Conservation (phyloP, 371 early-diverging fungal species). For the Choanephora cucurbitarum region DNA sequence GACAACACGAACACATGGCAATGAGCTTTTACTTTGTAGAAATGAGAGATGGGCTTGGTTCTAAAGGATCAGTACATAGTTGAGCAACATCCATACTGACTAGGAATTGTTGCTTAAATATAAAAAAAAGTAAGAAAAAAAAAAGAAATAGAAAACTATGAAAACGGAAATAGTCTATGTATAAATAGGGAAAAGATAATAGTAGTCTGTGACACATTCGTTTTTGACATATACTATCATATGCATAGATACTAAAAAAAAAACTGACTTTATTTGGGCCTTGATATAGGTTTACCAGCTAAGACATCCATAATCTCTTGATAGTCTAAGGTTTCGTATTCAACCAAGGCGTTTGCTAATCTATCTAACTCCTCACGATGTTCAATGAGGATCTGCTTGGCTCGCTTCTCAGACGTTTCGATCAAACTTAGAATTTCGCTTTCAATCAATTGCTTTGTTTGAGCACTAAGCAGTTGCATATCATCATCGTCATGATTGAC, state of each 20-base stretch:
- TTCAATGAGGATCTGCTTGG: slow-evolving; percentile 65
- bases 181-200: slow-evolving; percentile 1
- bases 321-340: slow-evolving; percentile 89
- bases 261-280: slow-evolving; percentile 19
- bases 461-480: slow-evolving; percentile 67
- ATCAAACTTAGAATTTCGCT: slow-evolving; percentile 78
- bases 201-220: not conserved
- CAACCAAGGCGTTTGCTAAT: slow-evolving; percentile 90
- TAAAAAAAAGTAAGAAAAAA: not conserved
- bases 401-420: slow-evolving; percentile 65
- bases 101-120: too few species aligned
- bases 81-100: slow-evolving; percentile 16
- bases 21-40: not conserved
- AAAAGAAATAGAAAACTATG: not conserved
- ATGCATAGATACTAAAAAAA: too few species aligned
- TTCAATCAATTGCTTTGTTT: slow-evolving; percentile 83
- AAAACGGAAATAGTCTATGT: not conserved
- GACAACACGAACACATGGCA: not conserved
- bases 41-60: slow-evolving; percentile 1
- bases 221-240: not conserved
- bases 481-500: slow-evolving; percentile 69
- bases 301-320: slow-evolving; percentile 85
- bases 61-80: slow-evolving; percentile 13
- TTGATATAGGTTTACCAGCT: slow-evolving; percentile 65
- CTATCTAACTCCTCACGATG: slow-evolving; percentile 87